Evolutionary conservation across 306 rosid species (phyloP), one percentile per base, ranked within the genome.

Genomic region (Abrus pulchellus): DNA sequence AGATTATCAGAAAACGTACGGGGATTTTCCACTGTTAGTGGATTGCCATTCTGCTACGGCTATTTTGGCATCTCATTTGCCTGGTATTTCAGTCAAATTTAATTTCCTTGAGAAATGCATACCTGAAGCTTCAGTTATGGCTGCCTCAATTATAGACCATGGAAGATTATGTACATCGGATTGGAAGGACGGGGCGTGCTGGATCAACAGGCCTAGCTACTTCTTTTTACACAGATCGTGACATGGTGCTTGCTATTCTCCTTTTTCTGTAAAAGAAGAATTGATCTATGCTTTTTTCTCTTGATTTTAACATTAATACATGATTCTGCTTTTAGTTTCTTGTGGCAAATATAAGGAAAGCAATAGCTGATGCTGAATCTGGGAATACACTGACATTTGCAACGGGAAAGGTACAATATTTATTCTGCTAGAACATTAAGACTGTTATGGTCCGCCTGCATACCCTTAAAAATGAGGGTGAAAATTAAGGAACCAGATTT

Each of bases 161-260:
- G 92, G 97, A 93, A 93, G 97, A 93, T 84, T 93, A 93, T 85
- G 93, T 93, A 40, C 97, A 93, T 85, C 96, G 97, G 79, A 91
- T 93, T 76, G 97, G 97, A 80, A 88, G 97, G 88, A 93, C 97
- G 0, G 97, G 97, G 72, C 92, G 97, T 73, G 97, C 97, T 1
- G 96, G 97, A 83, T 88, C 96, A 67, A 91, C 90, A 40, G 97
- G 97, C 80, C 89, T 85, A 72, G 79, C 97, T 68, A 89, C 94
- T 66, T 93, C 97, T 10, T 93, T 90, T 72, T 91, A 84, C 84
- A 93, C 96, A 6, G 94, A 89, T 81, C 91, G 94, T 60, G 97
- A 93, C 81, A 82, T 77, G 97, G 97, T 91, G 70, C 75, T 70
- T 80, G 40, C 62, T 55, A 81, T 28, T 64, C 67, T 61, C 28